Base-by-base conservation (phyloP, 208 protist species). In the Trypanosomatidae sp. region DNA sequence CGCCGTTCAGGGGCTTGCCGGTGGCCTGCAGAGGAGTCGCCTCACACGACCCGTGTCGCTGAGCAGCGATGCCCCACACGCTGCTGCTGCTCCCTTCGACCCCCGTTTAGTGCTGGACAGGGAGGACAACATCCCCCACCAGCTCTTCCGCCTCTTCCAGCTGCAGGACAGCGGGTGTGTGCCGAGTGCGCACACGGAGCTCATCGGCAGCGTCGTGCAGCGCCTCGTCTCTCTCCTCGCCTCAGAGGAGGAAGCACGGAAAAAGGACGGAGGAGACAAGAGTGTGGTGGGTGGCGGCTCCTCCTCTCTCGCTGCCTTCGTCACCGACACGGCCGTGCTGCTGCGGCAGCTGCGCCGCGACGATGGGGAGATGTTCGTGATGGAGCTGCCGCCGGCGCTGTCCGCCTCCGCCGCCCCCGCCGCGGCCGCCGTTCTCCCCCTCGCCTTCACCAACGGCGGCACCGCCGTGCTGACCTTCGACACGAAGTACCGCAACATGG, bases 391-490 rank as follows among this genome's bases (percentile, higher is more conserved):
- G 52, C 67, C 33, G 44, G 28, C 60, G 5, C 1, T 60, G 12
- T n/a, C 78, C 33, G 13, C 73, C 10, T 39, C 72, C 22, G 10
- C 71, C 4, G 30, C 62, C 13, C 46, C 28, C 28, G 71, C 76
- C 22, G 74, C 76, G 36, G 67, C 80, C 19, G 66, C 83, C 8
- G 69, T 88, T 43, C 71, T 94, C 12, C 92, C 92, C 6, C 76
- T 97, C 58, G 73, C 89, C 43, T 62, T 90, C 55, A 46, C 88
- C 60, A 87, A 88, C 67, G 86, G 90, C 50, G 88, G 84, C 41
- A 74, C 62, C 46, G 81, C 78, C 39, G 59, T 69, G 41, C 72
- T 97, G 22, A 87, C 78, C 41, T 92, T 97, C 71, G 89, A 95
- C 69, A 58, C 75, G 13, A 84, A 83, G 55, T 84, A 78, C 62